Evolutionary conservation across 495 filamentous ascomycete genomes (phyloP).

Genomic region (Tuber magnatum): DNA sequence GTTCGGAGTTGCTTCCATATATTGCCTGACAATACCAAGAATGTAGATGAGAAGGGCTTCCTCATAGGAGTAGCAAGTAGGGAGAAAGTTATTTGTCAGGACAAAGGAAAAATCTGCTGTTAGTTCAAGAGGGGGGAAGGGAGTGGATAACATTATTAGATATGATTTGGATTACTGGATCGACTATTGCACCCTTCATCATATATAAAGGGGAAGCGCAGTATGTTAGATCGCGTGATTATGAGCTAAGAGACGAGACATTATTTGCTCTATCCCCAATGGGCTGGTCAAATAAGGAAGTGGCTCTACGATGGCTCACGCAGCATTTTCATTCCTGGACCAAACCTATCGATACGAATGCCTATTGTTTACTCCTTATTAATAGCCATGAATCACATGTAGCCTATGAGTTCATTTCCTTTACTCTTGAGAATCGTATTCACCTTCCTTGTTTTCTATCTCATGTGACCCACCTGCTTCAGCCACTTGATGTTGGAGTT

Average conservation of each 20-base stretch:
- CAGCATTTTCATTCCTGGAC: not conserved
- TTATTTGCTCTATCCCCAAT: constrained; percentile 4
- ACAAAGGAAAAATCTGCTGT: not conserved
- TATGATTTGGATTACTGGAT: constrained; percentile 5
- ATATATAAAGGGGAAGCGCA: constrained; percentile 14
- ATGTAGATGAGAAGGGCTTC: too few relatives aligned
- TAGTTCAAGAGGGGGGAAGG: too few relatives aligned
- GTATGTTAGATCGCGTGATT: not conserved
- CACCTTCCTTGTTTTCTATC: too few relatives aligned
- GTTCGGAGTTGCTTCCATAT: too few relatives aligned
- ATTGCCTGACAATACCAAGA: too few relatives aligned
- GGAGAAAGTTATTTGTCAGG: not conserved
- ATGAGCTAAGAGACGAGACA: constrained; percentile 1
- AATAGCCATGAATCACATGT: constrained; percentile 13
- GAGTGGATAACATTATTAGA: constrained; percentile 8
- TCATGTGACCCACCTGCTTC: constrained; percentile 7
- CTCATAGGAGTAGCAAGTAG: too few relatives aligned
- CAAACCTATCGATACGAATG: not conserved
- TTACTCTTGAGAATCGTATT: not conserved
- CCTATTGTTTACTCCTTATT: constrained; percentile 7
- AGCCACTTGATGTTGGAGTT: constrained; percentile 9
- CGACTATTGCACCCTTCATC: constrained; percentile 7
- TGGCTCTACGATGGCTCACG: constrained; percentile 13
- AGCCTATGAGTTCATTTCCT: constrained; percentile 10
- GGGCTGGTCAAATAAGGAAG: constrained; percentile 7